phyloP scores from a whole-genome alignment of 1,284 basidiomycete species.

The Cryptococcus jaspeensis region DNA sequence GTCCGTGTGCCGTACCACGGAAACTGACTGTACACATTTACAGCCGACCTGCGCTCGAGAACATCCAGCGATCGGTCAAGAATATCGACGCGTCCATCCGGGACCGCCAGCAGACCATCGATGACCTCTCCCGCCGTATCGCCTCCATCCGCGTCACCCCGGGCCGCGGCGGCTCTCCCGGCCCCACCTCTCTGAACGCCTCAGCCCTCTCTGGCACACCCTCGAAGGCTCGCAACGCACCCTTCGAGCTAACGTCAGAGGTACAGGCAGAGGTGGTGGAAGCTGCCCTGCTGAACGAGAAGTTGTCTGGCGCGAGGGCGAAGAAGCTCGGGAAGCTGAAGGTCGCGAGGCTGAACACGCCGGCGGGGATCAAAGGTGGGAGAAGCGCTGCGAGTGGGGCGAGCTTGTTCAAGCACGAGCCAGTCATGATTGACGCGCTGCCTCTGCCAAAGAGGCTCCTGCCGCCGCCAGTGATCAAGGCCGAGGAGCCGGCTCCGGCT shows the following conservation, averaged over 20 bases:
- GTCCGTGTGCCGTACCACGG: not conserved
- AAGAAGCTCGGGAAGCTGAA: conserved; percentile 7
- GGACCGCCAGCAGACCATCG: conserved; percentile 50
- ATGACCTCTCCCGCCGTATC: conserved; percentile 52
- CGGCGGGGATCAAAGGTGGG: not conserved
- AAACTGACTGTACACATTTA: not conserved
- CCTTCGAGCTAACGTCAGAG: conserved; percentile 15
- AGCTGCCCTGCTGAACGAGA: not conserved
- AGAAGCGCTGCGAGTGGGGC: not conserved
- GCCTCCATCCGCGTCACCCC: conserved; percentile 35
- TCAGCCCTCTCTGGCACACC: not conserved
- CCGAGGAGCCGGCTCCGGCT: too few relatives aligned
- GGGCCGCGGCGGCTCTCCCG: conserved; percentile 5
- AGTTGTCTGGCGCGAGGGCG: not conserved
- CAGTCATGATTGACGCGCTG: conserved; percentile 19
- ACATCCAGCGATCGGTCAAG: conserved; percentile 53
- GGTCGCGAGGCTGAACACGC: conserved; percentile 11
- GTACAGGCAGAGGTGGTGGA: conserved; percentile 11
- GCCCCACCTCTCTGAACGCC: not conserved
- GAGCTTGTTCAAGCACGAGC: not conserved
- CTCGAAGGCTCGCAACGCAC: conserved; percentile 1
- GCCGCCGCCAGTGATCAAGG: not conserved
- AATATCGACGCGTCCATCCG: conserved; percentile 53
- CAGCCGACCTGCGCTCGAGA: conserved; percentile 53
- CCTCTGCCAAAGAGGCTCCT: conserved; percentile 15